Base-by-base conservation (phyloP, 345 rosid genomes). In the Camelina sativa region DNA sequence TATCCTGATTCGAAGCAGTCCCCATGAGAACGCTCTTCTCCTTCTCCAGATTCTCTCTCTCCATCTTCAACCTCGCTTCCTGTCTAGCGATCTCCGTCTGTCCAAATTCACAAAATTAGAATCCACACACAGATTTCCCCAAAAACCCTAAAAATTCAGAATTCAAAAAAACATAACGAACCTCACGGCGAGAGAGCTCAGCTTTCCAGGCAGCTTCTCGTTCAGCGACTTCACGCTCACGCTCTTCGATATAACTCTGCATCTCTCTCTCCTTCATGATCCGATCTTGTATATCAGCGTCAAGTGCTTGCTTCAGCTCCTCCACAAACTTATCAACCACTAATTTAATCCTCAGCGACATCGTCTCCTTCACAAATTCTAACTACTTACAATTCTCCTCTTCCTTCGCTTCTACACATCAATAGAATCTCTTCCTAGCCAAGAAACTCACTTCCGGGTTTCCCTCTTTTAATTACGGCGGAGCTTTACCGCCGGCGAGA, bases 161-260 rank as follows among this genome's bases (percentile, higher is more conserved):
- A 0, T 25, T 15, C 0, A 0, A 0, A 35, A 30, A 6, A 48
- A 43, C 2, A 23, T 1, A 50, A 28, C 58, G 3, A 10, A 78
- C 97, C 88, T 91, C 98, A 46, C 97, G 93, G 48, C 96, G 97
- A 44, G 98, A 94, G 63, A 94, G 95, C 85, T 91, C 96, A 12
- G 98, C 97, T 79, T 94, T 94, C 98, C 97, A 94, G 30, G 97
- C 98, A 46, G 98, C 95, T 79, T 94, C 98, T 40, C 96, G 90
- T 67, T 94, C 96, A 7, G 97, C 96, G 62, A 91, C 98, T 84
- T 94, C 98, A 13, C 97, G 98, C 76, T 93, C 98, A 0, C 98
- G 93, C 72, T 93, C 98, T 80, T 93, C 86, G 65, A 91, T 93
- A 77, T 90, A 94, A 77, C 97, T 88, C 79, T 94, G 99, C 99